Percentiles rank a stretch among this genome's conserved stretches.
Conservation (phyloP, 1,139 yeast genomes). For the Candida gigantensis region DNA sequence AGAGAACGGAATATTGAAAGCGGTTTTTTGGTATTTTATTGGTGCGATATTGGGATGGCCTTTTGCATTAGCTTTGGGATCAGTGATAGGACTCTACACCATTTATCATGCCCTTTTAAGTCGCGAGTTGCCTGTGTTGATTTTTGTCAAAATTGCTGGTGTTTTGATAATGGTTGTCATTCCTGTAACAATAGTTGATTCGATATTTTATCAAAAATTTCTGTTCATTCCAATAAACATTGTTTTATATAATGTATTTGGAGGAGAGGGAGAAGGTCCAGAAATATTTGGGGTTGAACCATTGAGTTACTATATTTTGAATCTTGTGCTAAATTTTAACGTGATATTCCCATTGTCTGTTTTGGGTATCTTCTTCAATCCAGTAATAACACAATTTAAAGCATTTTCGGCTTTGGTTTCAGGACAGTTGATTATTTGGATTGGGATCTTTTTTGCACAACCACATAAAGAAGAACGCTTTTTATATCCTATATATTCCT, state of each 20-base stretch:
- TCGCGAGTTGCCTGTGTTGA: conserved; percentile 8
- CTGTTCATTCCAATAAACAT: conserved; percentile 81
- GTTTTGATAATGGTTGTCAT: conserved; percentile 30
- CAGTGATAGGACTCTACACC: conserved; percentile 54
- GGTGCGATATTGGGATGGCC: conserved; percentile 95
- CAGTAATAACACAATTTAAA: conserved; percentile 14
- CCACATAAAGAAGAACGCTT: conserved; percentile 96
- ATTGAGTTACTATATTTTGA: conserved; percentile 68
- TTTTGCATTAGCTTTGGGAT: conserved; percentile 65
- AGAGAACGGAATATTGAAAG: conserved; percentile 20
- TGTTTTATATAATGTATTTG: conserved; percentile 77
- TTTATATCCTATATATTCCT: conserved; percentile 79
- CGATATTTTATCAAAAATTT: conserved; percentile 57
- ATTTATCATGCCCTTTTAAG: conserved; percentile 8
- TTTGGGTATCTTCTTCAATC: conserved; percentile 30
- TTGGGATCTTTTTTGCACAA: conserved; percentile 62
- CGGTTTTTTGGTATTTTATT: conserved; percentile 53
- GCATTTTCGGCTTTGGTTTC: conserved; percentile 15
- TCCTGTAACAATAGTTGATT: conserved; percentile 53
- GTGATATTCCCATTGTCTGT: conserved; percentile 50
- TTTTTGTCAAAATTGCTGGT: conserved; percentile 20
- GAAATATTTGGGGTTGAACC: conserved; percentile 91
- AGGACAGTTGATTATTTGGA: conserved; percentile 62
- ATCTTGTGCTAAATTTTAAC: conserved; percentile 75
- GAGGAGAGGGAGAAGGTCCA: conserved; percentile 78